phyloP scores from a whole-genome alignment of 2,329 filamentous ascomycete species.

The Ilyonectria destructans region DNA sequence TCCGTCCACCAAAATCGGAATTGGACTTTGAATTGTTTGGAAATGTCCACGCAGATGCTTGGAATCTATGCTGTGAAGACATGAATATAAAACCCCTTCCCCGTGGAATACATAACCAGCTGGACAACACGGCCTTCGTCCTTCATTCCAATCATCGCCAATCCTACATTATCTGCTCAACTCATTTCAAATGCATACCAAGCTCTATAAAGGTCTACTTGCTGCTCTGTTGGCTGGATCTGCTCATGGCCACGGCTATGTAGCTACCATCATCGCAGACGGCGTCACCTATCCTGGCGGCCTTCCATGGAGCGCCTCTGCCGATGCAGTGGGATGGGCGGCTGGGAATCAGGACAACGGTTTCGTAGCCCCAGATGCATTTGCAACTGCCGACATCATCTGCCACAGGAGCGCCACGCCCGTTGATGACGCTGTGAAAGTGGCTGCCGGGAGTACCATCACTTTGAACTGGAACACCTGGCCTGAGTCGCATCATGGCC shows the following conservation, averaged over 20 bases:
- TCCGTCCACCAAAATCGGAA: slow-evolving; percentile 38
- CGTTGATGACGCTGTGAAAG: slow-evolving; percentile 58
- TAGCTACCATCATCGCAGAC: slow-evolving; percentile 45
- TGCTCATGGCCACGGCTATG: slow-evolving; percentile 52
- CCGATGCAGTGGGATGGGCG: slow-evolving; percentile 55
- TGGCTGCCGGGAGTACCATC: slow-evolving; percentile 73
- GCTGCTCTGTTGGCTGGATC: slow-evolving; percentile 46
- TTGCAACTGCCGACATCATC: slow-evolving; percentile 61
- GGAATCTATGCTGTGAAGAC: slow-evolving; percentile 13
- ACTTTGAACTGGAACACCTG: slow-evolving; percentile 76
- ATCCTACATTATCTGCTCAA: no score
- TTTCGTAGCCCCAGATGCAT: slow-evolving; percentile 63
- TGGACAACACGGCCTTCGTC: not conserved
- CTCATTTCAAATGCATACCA: slow-evolving; percentile 5
- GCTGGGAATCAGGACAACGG: slow-evolving; percentile 58
- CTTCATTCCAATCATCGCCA: not conserved
- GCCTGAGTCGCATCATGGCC: slow-evolving; percentile 75
- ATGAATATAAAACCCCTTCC: slow-evolving; percentile 30
- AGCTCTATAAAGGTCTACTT: slow-evolving; percentile 33
- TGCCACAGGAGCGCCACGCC: slow-evolving; percentile 63
- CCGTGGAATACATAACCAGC: no score
- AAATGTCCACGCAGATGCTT: not conserved
- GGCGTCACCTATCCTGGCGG: slow-evolving; percentile 53
- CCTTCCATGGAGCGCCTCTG: slow-evolving; percentile 47
- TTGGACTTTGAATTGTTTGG: slow-evolving; percentile 1